Conservation (phyloP, 2,329 filamentous ascomycete species). For the Rutstroemia sp. region DNA sequence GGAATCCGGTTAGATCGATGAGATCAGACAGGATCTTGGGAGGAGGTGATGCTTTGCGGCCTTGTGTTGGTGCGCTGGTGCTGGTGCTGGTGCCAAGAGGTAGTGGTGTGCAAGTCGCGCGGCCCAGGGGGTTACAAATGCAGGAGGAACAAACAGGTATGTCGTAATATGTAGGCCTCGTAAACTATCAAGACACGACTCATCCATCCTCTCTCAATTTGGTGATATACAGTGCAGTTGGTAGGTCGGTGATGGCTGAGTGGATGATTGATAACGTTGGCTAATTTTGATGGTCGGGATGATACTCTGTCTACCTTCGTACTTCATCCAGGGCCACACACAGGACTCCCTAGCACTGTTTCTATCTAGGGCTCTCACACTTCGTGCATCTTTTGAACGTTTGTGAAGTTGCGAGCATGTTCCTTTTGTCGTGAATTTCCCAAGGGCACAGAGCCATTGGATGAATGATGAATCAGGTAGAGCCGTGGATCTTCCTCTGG, state of each 20-base stretch:
- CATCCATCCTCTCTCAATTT: background rate
- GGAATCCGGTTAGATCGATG: background rate
- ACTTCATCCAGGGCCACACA: no score
- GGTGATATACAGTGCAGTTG: background rate
- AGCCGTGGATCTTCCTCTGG: background rate
- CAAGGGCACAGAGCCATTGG: no score
- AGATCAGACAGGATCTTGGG: background rate
- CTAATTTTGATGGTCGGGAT: no score
- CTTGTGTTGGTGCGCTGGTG: background rate
- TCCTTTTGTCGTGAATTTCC: no score
- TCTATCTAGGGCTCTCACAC: no score
- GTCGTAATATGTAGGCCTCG: background rate
- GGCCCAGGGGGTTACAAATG: background rate
- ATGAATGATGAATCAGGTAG: no score
- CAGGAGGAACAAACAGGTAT: background rate
- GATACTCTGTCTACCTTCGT: no score
- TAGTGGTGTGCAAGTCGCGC: background rate
- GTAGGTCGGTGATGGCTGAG: background rate
- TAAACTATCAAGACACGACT: constrained; percentile 5
- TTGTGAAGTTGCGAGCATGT: no score
- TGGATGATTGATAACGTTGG: no score
- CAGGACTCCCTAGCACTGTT: no score
- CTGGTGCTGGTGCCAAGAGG: background rate
- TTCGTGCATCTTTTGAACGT: no score
- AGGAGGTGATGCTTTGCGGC: background rate